A percentile compares a stretch with the other conserved stretches of the same genome.
Evolutionary conservation across 176 grass and related monocot species (phyloP).

Genomic region (Carex myosuroides): DNA sequence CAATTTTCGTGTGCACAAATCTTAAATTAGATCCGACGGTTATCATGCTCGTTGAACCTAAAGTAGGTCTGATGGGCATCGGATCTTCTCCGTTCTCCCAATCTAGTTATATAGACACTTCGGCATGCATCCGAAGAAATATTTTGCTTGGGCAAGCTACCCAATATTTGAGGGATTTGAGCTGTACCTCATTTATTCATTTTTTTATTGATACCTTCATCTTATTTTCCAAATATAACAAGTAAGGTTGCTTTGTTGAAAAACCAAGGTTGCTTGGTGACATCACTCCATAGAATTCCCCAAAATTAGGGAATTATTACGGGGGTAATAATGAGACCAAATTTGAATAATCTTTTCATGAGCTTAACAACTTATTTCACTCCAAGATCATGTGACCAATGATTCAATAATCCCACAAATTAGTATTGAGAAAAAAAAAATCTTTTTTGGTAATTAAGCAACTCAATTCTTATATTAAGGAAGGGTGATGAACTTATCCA

Average conservation of each 20-base stretch:
- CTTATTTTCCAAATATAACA: slow-evolving; percentile 8
- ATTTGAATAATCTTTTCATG: neutral
- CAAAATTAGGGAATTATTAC: slow-evolving; percentile 25
- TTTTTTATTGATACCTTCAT: neutral
- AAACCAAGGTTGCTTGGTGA: slow-evolving; percentile 13
- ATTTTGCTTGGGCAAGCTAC: neutral
- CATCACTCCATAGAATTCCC: slow-evolving; percentile 12
- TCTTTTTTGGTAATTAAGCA: neutral
- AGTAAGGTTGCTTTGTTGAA: neutral
- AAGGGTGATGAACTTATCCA: too few species aligned
- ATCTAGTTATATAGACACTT: neutral
- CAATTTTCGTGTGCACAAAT: too few species aligned
- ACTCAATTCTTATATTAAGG: neutral
- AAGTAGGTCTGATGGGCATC: too few species aligned
- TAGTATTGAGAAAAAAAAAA: neutral
- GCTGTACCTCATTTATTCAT: slow-evolving; percentile 3
- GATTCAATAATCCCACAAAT: neutral
- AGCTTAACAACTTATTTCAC: neutral
- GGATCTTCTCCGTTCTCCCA: too few species aligned
- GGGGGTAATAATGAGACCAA: neutral
- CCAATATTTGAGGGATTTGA: slow-evolving; percentile 5
- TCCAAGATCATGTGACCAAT: neutral
- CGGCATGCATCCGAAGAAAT: neutral
- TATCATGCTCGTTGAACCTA: too few species aligned
- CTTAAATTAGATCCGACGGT: too few species aligned